A percentile compares a stretch with the other conserved stretches of the same genome.
Conservation (phyloP, 352 stramenopile genomes). For the Phytophthora nicotianae region DNA sequence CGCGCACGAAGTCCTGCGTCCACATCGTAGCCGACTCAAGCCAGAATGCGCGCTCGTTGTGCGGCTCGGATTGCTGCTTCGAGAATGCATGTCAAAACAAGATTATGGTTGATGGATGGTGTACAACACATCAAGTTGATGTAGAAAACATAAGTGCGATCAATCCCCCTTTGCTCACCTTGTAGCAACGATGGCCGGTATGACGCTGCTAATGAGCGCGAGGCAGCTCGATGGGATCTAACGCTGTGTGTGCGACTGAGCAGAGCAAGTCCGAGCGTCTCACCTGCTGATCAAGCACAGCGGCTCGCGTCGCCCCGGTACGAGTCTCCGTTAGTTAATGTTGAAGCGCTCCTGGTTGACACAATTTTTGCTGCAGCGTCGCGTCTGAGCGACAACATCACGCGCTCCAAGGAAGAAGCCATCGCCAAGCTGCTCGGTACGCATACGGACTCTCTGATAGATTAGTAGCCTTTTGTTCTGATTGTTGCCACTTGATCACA, state of each 20-base stretch:
- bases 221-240: constrained; percentile 2
- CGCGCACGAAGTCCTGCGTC: constrained; percentile 69
- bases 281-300: constrained; percentile 97
- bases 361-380: constrained; percentile 47
- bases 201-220: background rate
- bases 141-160: constrained; percentile 7
- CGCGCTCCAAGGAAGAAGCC: constrained; percentile 90
- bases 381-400: constrained; percentile 92
- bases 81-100: background rate
- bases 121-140: constrained; percentile 8
- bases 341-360: background rate
- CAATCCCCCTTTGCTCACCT: constrained; percentile 6
- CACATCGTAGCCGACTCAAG: constrained; percentile 47
- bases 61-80: constrained; percentile 22
- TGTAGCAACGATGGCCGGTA: constrained; percentile 35
- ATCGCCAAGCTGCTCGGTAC: constrained; percentile 80
- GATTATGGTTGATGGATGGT: constrained; percentile 15
- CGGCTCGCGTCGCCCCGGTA: constrained; percentile 84
- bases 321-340: background rate
- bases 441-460: background rate
- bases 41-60: background rate
- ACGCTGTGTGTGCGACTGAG: constrained; percentile 4
- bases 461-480: background rate
- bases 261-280: constrained; percentile 81
- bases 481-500: constrained; percentile 11